A percentile compares a stretch with the other conserved stretches of the same genome.
Conservation (phyloP, 495 filamentous ascomycete genomes). For the Cetradonia linearis region DNA sequence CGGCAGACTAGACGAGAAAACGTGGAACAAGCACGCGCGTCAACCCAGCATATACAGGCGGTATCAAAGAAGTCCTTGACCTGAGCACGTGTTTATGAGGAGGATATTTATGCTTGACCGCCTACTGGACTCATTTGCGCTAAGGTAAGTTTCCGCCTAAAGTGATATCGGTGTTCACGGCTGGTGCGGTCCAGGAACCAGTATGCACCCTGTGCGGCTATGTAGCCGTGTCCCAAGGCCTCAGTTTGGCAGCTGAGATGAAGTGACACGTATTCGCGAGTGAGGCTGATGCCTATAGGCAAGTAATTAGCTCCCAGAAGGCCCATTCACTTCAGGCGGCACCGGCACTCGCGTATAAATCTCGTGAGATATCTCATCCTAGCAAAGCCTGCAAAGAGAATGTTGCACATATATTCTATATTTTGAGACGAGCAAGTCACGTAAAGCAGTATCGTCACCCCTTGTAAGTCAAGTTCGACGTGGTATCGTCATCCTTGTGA, state of each 20-base stretch:
- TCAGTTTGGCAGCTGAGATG: constrained; percentile 7
- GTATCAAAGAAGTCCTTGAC: constrained; percentile 1
- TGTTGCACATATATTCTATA: constrained; percentile 1
- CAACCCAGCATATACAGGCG: neutral
- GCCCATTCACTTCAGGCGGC: neutral
- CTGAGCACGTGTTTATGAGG: neutral
- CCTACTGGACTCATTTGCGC: constrained; percentile 2
- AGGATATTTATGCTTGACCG: constrained; percentile 5
- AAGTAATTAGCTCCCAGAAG: constrained; percentile 4
- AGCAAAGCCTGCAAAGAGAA: constrained; percentile 1
- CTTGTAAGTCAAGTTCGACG: constrained; percentile 5
- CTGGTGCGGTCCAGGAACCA: constrained; percentile 3
- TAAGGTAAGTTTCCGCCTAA: constrained; percentile 2
- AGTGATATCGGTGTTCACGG: constrained; percentile 2
- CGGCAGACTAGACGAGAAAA: neutral
- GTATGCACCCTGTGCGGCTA: neutral
- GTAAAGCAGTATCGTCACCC: constrained; percentile 5
- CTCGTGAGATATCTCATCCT: neutral
- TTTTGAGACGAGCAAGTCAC: constrained; percentile 9
- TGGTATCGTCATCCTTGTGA: constrained; percentile 4
- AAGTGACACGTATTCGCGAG: constrained; percentile 7
- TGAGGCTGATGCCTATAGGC: neutral
- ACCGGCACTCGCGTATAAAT: neutral
- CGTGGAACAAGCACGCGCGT: neutral
- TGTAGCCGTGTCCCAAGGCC: neutral